Base-by-base conservation (phyloP, 2,329 filamentous ascomycete species). In the Teratosphaeria zuluensis region DNA sequence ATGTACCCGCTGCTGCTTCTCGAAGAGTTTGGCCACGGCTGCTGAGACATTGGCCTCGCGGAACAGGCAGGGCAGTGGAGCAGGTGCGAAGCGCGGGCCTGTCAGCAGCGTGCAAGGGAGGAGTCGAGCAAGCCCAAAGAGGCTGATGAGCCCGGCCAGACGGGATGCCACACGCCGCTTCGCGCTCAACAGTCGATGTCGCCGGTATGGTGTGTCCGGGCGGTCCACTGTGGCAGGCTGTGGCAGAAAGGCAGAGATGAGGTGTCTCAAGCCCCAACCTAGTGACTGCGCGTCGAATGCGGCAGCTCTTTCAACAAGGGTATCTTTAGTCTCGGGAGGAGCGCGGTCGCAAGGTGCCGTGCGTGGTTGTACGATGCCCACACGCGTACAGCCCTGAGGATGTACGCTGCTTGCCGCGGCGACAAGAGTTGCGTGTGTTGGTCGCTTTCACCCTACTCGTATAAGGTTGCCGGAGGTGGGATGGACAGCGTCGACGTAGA, bases 1-100 rank as follows among this genome's bases (percentile, higher is more conserved):
- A 16, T 28, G 33, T 51, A 42, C 24, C 52, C 35, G 31, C 21
- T 58, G 56, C 56, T 58, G 56, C 53, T 58, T n/a, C 42, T 55
- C 56, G 51, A 58, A 48, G 56, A 11, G 53, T 38, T 32, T 11
- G 12, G 4, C 51, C 28, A 16, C 21, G 51, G 51, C 51, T 53
- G 42, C 42, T 33, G 51, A 31, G 31, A 31, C 51, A 31, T 31
- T 33, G 51, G 31, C 51, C 24, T 31, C 28, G 51, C 8, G 51
- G 24, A 53, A 21, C 24, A 24, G 51, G 31, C 31, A 31, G 51
- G 51, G 24, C 24, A 53, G 51, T 51, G 48, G 48, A 51, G 51
- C 28, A 33, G 51, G 51, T 53, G 6, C 24, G 21, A 53, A 31
- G 51, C 12, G 51, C 28, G 51, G 0, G 24, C 11, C 51, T 9